Percentiles rank a stretch among this genome's conserved stretches.
Conservation (phyloP, 176 grass and related monocot species). For the Ampelocalamus luodianensis region DNA sequence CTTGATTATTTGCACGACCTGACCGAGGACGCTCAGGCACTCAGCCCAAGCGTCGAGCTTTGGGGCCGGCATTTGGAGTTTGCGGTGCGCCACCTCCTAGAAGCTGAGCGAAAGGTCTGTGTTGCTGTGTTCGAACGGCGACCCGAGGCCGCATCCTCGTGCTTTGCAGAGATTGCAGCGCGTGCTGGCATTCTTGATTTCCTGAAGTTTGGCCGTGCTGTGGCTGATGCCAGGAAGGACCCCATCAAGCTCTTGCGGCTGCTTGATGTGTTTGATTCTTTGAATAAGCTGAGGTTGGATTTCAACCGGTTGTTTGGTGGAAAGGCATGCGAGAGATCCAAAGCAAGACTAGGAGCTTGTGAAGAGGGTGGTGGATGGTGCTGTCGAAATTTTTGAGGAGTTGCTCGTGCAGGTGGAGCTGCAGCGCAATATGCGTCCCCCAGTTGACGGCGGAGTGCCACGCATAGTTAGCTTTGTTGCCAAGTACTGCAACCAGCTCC, state of each 20-base stretch:
- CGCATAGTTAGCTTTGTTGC: conserved; percentile 66
- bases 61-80: conserved; percentile 77
- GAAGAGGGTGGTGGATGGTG: conserved; percentile 75
- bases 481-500: conserved; percentile 79
- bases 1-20: conserved; percentile 61
- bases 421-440: conserved; percentile 62
- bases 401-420: conserved; percentile 77
- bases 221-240: conserved; percentile 70
- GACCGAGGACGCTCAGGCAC: conserved; percentile 61
- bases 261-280: conserved; percentile 67
- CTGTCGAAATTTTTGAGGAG: conserved; percentile 74
- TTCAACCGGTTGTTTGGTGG: conserved; percentile 79
- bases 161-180: conserved; percentile 70
- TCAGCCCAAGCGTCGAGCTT: conserved; percentile 56
- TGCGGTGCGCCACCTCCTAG: conserved; percentile 65
- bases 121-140: conserved; percentile 50
- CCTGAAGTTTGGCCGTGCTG: conserved; percentile 55
- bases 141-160: conserved; percentile 41
- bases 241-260: conserved; percentile 78
- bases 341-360: conserved; percentile 71
- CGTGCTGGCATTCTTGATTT: conserved; percentile 69
- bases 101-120: conserved; percentile 66
- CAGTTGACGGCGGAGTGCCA: conserved; percentile 57
- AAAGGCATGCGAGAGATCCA: conserved; percentile 78
- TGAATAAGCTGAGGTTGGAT: conserved; percentile 67